A percentile compares a stretch with the other conserved stretches of the same genome.
These are phyloP conservation scores for Cercophora newfieldiana DNA, from an alignment of 495 filamentous ascomycete genomes.

Conservation along the genomic window DNA sequence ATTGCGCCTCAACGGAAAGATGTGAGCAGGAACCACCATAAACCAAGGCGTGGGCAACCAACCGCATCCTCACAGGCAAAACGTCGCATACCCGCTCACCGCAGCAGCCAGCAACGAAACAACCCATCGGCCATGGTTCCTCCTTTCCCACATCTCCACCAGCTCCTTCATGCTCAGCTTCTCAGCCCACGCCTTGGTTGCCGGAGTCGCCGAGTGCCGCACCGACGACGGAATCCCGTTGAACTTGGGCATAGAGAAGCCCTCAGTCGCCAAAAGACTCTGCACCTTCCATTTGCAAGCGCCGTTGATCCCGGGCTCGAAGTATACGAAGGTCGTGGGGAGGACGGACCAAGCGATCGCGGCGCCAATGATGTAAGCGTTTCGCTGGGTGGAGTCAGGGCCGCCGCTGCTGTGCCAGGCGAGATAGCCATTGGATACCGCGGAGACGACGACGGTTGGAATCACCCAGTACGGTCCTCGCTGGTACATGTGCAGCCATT, in stretches of 20 bases:
- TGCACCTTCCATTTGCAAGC: slow-evolving; percentile 30
- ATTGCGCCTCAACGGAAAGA: too few relatives aligned
- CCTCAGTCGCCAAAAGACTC: slow-evolving; percentile 11
- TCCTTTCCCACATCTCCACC: slow-evolving; percentile 16
- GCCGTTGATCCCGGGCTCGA: slow-evolving; percentile 29
- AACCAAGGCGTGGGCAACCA: too few relatives aligned
- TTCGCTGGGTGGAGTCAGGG: neutral
- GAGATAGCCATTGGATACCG: slow-evolving; percentile 21
- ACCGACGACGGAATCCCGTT: slow-evolving; percentile 6
- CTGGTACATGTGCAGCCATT: slow-evolving; percentile 27
- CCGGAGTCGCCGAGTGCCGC: slow-evolving; percentile 14
- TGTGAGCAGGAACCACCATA: too few relatives aligned
- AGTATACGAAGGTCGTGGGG: slow-evolving; percentile 21
- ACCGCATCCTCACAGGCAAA: neutral
- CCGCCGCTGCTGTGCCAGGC: neutral
- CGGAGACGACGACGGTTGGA: slow-evolving; percentile 12
- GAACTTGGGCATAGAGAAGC: slow-evolving; percentile 1
- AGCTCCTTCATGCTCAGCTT: slow-evolving; percentile 10
- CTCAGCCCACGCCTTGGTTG: slow-evolving; percentile 19
- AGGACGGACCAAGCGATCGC: slow-evolving; percentile 10
- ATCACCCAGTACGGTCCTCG: slow-evolving; percentile 21
- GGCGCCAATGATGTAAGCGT: slow-evolving; percentile 1
- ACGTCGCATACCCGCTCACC: slow-evolving; percentile 15
- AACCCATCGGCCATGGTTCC: slow-evolving; percentile 21
- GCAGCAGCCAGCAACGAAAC: slow-evolving; percentile 9